These are phyloP conservation scores for Backusella westeae DNA, from an alignment of 192 early-diverging fungal species.

Conservation along the genomic window DNA sequence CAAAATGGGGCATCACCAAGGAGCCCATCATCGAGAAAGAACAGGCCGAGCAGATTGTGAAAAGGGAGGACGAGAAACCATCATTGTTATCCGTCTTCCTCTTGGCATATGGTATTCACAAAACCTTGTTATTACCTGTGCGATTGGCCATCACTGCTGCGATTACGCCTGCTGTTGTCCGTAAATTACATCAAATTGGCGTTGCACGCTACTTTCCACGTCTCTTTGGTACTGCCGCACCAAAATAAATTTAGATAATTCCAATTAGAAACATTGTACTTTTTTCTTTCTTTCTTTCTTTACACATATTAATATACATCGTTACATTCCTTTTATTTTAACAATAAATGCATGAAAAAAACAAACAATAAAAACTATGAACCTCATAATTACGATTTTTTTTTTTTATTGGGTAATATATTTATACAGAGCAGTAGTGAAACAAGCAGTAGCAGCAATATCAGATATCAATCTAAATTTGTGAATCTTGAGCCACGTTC, in stretches of 20 bases:
- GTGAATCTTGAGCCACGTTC: background rate
- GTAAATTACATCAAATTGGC: constrained; percentile 45
- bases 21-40: background rate
- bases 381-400: background rate
- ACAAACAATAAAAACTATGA: background rate
- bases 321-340: background rate
- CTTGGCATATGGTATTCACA: constrained; percentile 60
- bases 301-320: background rate
- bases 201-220: constrained; percentile 36
- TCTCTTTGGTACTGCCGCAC: constrained; percentile 6
- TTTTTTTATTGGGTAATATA: background rate
- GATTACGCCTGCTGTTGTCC: constrained; percentile 53
- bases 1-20: background rate
- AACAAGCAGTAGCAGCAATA: background rate
- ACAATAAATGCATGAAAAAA: background rate
- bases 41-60: background rate
- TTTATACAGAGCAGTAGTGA: background rate
- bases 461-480: background rate
- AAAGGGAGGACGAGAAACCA: constrained; percentile 27
- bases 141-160: constrained; percentile 52
- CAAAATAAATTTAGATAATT: background rate
- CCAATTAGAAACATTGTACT: background rate
- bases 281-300: background rate
- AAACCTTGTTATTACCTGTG: constrained; percentile 53
- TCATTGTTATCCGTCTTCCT: constrained; percentile 49